Conservation (phyloP, 345 rosid genomes). For the Melastoma malabathricum region DNA sequence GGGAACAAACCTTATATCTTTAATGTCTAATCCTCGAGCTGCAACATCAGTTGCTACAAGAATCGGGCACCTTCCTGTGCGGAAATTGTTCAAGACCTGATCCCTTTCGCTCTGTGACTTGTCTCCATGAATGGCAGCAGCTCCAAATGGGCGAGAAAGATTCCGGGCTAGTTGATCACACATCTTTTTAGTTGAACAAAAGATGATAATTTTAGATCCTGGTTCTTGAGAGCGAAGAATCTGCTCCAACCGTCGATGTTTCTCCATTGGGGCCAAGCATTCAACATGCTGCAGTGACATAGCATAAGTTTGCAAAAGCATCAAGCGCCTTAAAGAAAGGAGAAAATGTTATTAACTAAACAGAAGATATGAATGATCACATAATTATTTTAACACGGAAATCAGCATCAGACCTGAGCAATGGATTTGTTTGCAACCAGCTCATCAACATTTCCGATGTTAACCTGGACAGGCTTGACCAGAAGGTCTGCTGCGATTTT, state of each 20-base stretch:
- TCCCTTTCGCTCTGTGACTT: constrained; percentile 86
- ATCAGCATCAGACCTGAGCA: constrained; percentile 46
- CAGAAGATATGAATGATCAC: too few relatives aligned
- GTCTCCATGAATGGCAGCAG: constrained; percentile 88
- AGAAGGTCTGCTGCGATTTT: constrained; percentile 94
- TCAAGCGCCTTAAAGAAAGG: too few relatives aligned
- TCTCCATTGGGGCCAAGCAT: constrained; percentile 67
- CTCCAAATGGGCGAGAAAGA: constrained; percentile 61
- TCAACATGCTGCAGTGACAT: constrained; percentile 47
- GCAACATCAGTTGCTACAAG: constrained; percentile 95
- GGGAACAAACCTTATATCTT: constrained; percentile 64
- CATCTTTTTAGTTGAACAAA: constrained; percentile 86
- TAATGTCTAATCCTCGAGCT: constrained; percentile 81
- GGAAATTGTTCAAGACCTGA: constrained; percentile 60
- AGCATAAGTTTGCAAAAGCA: neutral
- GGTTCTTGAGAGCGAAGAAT: constrained; percentile 79
- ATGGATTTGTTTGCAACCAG: constrained; percentile 98
- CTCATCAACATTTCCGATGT: constrained; percentile 91
- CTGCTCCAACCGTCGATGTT: constrained; percentile 85
- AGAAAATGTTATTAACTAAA: too few relatives aligned
- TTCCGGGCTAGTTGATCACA: constrained; percentile 80
- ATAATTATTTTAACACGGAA: neutral
- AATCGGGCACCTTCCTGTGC: constrained; percentile 63
- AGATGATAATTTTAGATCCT: constrained; percentile 67
- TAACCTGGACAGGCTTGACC: constrained; percentile 90